A percentile compares a stretch with the other conserved stretches of the same genome.
Evolutionary conservation across 805 yeast genomes (phyloP).

Genomic region (Cyberlindnera maclurae): DNA sequence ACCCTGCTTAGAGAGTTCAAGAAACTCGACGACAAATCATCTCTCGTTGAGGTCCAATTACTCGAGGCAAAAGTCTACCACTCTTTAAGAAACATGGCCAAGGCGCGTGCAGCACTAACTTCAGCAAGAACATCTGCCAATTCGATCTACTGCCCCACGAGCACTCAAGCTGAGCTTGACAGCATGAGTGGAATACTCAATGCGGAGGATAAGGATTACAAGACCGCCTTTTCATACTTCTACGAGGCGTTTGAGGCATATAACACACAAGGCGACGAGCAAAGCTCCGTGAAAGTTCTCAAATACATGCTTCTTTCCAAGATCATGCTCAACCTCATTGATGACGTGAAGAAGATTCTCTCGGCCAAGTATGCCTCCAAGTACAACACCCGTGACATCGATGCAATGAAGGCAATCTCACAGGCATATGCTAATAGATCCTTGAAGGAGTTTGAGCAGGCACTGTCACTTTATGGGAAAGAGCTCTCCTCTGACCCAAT

Average conservation of each 20-base stretch:
- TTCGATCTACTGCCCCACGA: constrained; percentile 91
- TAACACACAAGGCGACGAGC: constrained; percentile 49
- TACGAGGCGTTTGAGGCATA: constrained; percentile 93
- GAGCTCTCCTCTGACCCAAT: constrained; percentile 84
- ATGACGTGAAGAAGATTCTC: constrained; percentile 76
- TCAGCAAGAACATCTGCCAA: constrained; percentile 98
- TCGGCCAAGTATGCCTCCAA: constrained; percentile 66
- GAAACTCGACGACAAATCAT: constrained; percentile 90
- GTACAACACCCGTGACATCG: constrained; percentile 78
- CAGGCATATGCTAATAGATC: constrained; percentile 86
- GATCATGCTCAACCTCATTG: constrained; percentile 83
- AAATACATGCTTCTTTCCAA: constrained; percentile 91
- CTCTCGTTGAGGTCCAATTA: constrained; percentile 91
- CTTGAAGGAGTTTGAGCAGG: constrained; percentile 82
- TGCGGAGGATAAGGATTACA: constrained; percentile 95
- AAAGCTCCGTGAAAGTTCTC: constrained; percentile 67
- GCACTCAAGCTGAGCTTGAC: constrained; percentile 89
- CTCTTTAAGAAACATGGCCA: constrained; percentile 83
- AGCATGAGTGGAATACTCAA: constrained; percentile 92
- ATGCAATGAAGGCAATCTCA: constrained; percentile 93
- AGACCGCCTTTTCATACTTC: constrained; percentile 92
- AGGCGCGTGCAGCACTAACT: constrained; percentile 86
- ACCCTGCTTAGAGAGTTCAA: constrained; percentile 77
- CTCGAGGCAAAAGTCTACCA: constrained; percentile 87
- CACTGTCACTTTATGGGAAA: constrained; percentile 57